A percentile compares a stretch with the other conserved stretches of the same genome.
phyloP scores from a whole-genome alignment of 345 rosid species.

The Gossypium anomalum region DNA sequence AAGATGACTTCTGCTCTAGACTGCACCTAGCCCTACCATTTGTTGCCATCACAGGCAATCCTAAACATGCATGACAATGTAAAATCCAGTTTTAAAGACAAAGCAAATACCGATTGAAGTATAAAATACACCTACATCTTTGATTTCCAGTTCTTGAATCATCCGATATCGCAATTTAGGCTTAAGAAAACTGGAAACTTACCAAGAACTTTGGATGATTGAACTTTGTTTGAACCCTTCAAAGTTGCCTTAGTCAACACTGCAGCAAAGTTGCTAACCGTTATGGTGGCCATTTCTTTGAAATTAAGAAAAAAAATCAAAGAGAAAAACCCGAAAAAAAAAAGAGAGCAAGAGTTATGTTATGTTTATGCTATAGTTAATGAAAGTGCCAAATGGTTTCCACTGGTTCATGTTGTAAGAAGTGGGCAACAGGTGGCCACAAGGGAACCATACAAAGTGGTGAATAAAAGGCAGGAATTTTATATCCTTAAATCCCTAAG shows the following conservation, averaged over 20 bases:
- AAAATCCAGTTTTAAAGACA: not conserved
- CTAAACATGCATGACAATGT: conserved; percentile 22
- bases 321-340: not conserved
- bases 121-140: too few species aligned
- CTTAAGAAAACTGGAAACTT: conserved; percentile 1
- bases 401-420: not conserved
- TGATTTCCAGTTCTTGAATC: not conserved
- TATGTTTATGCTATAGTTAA: not conserved
- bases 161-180: not conserved
- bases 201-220: conserved; percentile 40
- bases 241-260: conserved; percentile 23
- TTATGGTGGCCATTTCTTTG: conserved; percentile 38
- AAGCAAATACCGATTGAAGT: not conserved
- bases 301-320: not conserved
- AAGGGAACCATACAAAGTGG: conserved; percentile 10
- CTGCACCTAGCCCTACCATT: conserved; percentile 38
- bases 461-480: conserved; percentile 25
- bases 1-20: conserved; percentile 23
- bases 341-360: not conserved
- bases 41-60: conserved; percentile 34
- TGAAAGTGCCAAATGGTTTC: not conserved
- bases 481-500: conserved; percentile 30
- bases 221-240: conserved; percentile 20
- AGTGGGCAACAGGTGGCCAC: not conserved
- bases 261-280: conserved; percentile 25